phyloP scores from a whole-genome alignment of 1,284 basidiomycete species.

The Naganishia cerealis region DNA sequence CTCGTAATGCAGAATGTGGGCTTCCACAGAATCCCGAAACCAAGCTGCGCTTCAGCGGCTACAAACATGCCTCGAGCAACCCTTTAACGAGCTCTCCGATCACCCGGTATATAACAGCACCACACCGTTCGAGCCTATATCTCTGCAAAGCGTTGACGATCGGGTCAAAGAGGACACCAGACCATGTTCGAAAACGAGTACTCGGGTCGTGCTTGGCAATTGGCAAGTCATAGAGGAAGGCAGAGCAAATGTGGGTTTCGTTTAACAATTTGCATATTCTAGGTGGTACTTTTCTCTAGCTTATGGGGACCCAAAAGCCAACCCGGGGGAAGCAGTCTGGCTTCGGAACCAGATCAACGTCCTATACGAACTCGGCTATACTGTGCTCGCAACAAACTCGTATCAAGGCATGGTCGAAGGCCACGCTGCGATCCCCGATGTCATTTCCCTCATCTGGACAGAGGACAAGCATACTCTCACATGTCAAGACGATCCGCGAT shows the following conservation, averaged over 20 bases:
- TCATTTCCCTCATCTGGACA: constrained; percentile 40
- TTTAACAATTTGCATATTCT: not conserved
- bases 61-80: constrained; percentile 16
- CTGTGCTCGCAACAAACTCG: constrained; percentile 19
- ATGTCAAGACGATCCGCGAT: constrained; percentile 49
- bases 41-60: constrained; percentile 21
- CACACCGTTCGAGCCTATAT: constrained; percentile 7
- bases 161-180: constrained; percentile 19
- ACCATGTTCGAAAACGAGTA: constrained; percentile 29
- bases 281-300: constrained; percentile 33
- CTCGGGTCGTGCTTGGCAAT: constrained; percentile 31
- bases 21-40: constrained; percentile 22
- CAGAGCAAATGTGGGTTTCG: not conserved
- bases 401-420: constrained; percentile 28
- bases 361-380: constrained; percentile 29
- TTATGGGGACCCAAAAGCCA: constrained; percentile 22
- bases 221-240: constrained; percentile 8
- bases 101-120: constrained; percentile 17
- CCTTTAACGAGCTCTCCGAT: constrained; percentile 5
- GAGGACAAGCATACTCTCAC: constrained; percentile 40
- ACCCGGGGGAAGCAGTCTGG: constrained; percentile 34
- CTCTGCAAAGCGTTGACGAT: constrained; percentile 11
- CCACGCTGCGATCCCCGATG: constrained; percentile 28
- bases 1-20: constrained; percentile 21
- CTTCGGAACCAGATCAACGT: constrained; percentile 29